Base-by-base conservation (phyloP, 208 protist genomes). In the Acanthamoeba castellanii region DNA sequence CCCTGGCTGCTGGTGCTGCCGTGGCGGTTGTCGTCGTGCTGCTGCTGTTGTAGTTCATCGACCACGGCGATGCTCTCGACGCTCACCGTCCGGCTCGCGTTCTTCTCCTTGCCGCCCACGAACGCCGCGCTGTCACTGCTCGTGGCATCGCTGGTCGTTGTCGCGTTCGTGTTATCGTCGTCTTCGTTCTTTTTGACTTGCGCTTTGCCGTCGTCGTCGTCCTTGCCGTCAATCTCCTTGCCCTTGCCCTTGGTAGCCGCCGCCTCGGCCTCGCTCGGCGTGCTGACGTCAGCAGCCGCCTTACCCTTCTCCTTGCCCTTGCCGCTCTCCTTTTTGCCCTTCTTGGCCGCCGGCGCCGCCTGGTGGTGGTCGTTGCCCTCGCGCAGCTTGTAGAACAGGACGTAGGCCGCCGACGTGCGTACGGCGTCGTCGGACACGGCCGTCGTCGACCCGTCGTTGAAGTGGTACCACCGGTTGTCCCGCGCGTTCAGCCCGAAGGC, bases 401-500 rank as follows among this genome's bases (percentile, higher is more conserved):
- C 96, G 95, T 96, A 96, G 9, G 96, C 95, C 61, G 92, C 74
- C 55, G 82, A 76, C 22, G 81, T 94, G 72, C 95, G 87, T n/a
- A 97, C 72, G 64, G 27, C 81, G 22, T 50, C 30, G 22, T 50
- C 47, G 5, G 27, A 30, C 22, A 89, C 81, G 30, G 27, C 42
- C 50, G 30, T 89, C 82, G 84, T 93, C 61, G 64, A 96, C 13
- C 89, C 94, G 89, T 97, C 96, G 94, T 96, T 97, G 68, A 97
- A 96, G 16, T 76, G 13, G 59, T 93, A 96, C 96, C 96, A 97
- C 32, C 68, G 59, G 30, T 91, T 50, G 76, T 55, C 90, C 37
- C 94, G 57, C 72, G 30, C 85, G 82, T 97, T 96, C 57, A 91
- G 94, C 25, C 70, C 32, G 74, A 45, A 97, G 27, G 95, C 95